Evolutionary conservation across 148 eudicot genomes (phyloP), one percentile per base, ranked within the genome.

Genomic region (Chenopodium berlandieri): DNA sequence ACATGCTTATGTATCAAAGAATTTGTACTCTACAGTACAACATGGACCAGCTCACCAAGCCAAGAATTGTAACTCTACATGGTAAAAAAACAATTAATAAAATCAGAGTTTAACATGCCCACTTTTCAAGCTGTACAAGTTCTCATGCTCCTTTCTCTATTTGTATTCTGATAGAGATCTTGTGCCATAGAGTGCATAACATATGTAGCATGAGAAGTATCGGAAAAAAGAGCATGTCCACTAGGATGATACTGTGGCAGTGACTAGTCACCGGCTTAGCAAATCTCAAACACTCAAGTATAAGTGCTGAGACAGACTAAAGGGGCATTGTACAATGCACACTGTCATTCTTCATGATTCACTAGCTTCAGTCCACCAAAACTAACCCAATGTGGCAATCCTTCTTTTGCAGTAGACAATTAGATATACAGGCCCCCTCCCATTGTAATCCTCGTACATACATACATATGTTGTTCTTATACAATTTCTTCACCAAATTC

Each of bases 61-160:
- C 44, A 56, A 76, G 76, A 50, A 63, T 37, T 76, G 44, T 40
- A 40, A 50, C 62, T n/a, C 80, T 47, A 34, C 19, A 25, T 3
- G 25, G 37, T 75, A 81, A 6, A 54, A 7, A 5, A 81, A 9
- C 40, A 56, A 9, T 62, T 31, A 68, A 37, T 16, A 77, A 48
- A 22, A 47, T 48, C 58, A 47, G 19, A 46, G 27, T 31, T 13
- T 17, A 54, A 48, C 48, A 71, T 20, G 52, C 54, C 54, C 60
- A 56, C 14, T 32, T 48, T 60, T 65, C 71, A 76, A 54, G 20
- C 54, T 65, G 40, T 52, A 25, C 68, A 48, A 75, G 52, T 81
- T 27, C 80, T 76, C 19, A 31, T 32, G 19, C 23, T 32, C 76
- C 76, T 44, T 80, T 44, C 60, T 27, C 40, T 40, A 72, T 52